A percentile compares a stretch with the other conserved stretches of the same genome.
Evolutionary conservation across 768 basidiomycete genomes (phyloP).

Genomic region (Tricholoma sp.): DNA sequence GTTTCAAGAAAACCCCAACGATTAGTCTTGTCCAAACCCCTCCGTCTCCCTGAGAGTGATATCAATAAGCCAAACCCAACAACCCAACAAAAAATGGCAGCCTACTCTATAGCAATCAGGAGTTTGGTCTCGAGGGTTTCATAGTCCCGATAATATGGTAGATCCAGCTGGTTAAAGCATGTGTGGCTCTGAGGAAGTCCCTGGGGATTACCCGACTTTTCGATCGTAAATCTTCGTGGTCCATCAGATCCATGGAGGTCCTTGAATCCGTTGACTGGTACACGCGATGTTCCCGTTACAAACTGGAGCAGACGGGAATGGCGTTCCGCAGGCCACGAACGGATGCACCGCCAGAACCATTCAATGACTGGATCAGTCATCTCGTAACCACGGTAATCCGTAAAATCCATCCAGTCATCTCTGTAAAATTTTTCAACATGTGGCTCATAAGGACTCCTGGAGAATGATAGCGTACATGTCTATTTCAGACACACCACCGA

Average conservation of each 20-base stretch:
- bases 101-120: constrained; percentile 78
- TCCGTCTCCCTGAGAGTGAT: constrained; percentile 57
- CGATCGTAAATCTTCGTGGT: constrained; percentile 88
- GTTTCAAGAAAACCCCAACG: too few species aligned
- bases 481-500: constrained; percentile 91
- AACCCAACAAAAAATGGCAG: constrained; percentile 11
- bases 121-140: constrained; percentile 84
- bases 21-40: constrained; percentile 65
- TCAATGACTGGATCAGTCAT: constrained; percentile 85
- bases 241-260: constrained; percentile 93
- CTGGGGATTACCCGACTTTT: constrained; percentile 87
- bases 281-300: constrained; percentile 77
- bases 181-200: constrained; percentile 90
- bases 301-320: constrained; percentile 89
- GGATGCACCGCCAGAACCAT: constrained; percentile 95
- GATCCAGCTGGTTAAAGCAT: constrained; percentile 87
- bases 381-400: constrained; percentile 85
- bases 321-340: constrained; percentile 85
- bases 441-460: neutral
- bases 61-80: neutral
- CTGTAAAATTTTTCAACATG: constrained; percentile 25
- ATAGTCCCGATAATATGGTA: constrained; percentile 87
- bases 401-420: constrained; percentile 92
- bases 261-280: constrained; percentile 92
- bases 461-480: constrained; percentile 49